Base-by-base conservation (phyloP, 345 rosid species). In the Brassica cretica region DNA sequence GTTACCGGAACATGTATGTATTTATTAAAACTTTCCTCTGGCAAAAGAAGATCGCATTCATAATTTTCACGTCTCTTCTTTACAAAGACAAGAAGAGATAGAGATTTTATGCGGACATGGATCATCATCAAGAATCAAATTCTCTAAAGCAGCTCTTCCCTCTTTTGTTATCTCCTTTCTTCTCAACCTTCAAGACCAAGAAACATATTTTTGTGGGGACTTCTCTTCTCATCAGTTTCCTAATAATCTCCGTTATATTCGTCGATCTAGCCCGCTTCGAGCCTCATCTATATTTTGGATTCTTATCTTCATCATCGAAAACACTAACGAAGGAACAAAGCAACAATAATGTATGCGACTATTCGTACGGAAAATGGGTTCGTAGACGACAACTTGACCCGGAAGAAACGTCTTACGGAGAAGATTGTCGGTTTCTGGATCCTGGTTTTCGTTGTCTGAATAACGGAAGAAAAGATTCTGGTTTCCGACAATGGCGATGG, bases 401-500 rank as follows among this genome's bases (percentile, higher is more conserved):
- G 7, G 86, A 88, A 29, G 77, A 77, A 44, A 78, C 59, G 30
- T 73, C 51, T 60, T 90, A 95, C 56, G 60, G 72, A 10, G 97
- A 95, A 53, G 84, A 77, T 58, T 95, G 96, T 88, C 89, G 86
- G 51, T 95, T 95, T 76, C 92, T 93, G 3, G 96, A 95, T 78
- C 91, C 92, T 0, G 99, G 98, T 5, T 93, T 95, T 72, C 91
- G 86, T 16, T 93, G 98, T 74, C 84, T 68, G 7, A 41, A 46
- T 6, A 86, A 85, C 0, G 99, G 99, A 15, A 85, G 99, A 73
- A 78, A 73, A 59, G 93, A 93, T 44, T 75, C 71, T 0, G 88
- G 84, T 63, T 93, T 86, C 75, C 91, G 64, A 27, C 82, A 88
- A 77, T 95, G 99, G 99, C 84, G 91, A 64, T 95, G 99, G 97